Percentiles rank a stretch among this genome's conserved stretches.
Evolutionary conservation across 345 rosid genomes (phyloP).

Genomic region (Sisymbrium irio): DNA sequence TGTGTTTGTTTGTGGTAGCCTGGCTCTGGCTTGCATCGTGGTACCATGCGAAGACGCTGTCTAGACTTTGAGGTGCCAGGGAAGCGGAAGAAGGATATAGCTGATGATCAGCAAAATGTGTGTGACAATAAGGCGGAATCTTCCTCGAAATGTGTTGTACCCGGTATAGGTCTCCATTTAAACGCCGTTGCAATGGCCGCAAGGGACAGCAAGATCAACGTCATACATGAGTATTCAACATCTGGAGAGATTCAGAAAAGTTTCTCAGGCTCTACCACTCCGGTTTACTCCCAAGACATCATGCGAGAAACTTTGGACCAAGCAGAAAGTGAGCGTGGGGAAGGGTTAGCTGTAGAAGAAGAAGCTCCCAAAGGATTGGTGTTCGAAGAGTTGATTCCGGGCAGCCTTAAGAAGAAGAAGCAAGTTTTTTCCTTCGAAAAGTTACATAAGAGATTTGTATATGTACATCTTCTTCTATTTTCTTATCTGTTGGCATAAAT

Average conservation of each 20-base stretch:
- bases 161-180: slow-evolving; percentile 93
- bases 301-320: slow-evolving; percentile 48
- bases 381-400: slow-evolving; percentile 54
- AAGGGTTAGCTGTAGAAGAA: slow-evolving; percentile 48
- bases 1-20: slow-evolving; percentile 44
- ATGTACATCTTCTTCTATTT: background rate
- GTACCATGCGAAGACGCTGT: slow-evolving; percentile 84
- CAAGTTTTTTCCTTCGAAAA: slow-evolving; percentile 16
- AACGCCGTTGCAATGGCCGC: slow-evolving; percentile 68
- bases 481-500: slow-evolving; percentile 25
- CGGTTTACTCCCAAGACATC: slow-evolving; percentile 36
- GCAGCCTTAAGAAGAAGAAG: slow-evolving; percentile 80
- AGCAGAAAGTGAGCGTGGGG: slow-evolving; percentile 42
- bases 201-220: slow-evolving; percentile 37
- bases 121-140: slow-evolving; percentile 40
- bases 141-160: slow-evolving; percentile 56
- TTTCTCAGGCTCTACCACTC: slow-evolving; percentile 40
- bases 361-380: slow-evolving; percentile 50
- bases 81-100: slow-evolving; percentile 47
- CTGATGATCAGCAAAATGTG: slow-evolving; percentile 39
- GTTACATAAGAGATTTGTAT: background rate
- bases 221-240: slow-evolving; percentile 43
- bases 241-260: slow-evolving; percentile 45
- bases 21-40: slow-evolving; percentile 61
- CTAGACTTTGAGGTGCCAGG: slow-evolving; percentile 78